Evolutionary conservation across 176 grass and related monocot genomes (phyloP).

Genomic region (Aegilops bicornis): DNA sequence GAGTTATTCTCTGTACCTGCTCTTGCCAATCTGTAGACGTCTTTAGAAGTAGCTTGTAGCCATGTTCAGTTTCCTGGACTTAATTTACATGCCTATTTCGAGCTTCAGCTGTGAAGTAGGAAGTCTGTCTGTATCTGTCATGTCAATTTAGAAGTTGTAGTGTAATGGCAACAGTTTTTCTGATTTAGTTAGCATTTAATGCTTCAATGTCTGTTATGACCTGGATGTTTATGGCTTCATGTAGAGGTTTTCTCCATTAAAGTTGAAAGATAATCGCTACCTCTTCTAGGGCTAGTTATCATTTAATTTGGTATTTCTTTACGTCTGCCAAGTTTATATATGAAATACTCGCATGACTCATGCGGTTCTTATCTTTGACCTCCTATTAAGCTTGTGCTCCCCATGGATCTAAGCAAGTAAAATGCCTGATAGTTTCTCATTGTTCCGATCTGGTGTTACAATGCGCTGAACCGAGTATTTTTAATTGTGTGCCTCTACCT

Average conservation of each 20-base stretch:
- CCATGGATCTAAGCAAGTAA: conserved; percentile 15
- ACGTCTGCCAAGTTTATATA: not conserved
- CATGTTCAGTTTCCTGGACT: conserved; percentile 30
- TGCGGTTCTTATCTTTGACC: not conserved
- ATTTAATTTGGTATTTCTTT: conserved; percentile 2
- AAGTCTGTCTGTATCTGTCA: conserved; percentile 37
- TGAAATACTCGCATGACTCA: conserved; percentile 6
- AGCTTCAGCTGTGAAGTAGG: conserved; percentile 26
- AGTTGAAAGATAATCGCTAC: not conserved
- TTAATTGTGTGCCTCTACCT: conserved; percentile 1
- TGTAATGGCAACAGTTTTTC: conserved; percentile 35
- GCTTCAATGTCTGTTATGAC: not conserved
- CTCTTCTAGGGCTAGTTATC: not conserved
- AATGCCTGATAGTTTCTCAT: not conserved
- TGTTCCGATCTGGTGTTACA: not conserved
- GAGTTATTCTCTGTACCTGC: conserved; percentile 45
- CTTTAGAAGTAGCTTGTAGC: conserved; percentile 42
- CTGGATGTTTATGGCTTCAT: conserved; percentile 5
- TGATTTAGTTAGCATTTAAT: conserved; percentile 52
- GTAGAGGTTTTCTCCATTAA: conserved; percentile 20
- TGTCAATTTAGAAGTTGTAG: conserved; percentile 45
- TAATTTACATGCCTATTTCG: conserved; percentile 34
- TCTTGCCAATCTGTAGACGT: conserved; percentile 32
- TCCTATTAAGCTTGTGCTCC: not conserved
- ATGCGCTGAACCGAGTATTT: not conserved